phyloP scores from a whole-genome alignment of 768 basidiomycete genomes.

The Saitozyma podzolica region DNA sequence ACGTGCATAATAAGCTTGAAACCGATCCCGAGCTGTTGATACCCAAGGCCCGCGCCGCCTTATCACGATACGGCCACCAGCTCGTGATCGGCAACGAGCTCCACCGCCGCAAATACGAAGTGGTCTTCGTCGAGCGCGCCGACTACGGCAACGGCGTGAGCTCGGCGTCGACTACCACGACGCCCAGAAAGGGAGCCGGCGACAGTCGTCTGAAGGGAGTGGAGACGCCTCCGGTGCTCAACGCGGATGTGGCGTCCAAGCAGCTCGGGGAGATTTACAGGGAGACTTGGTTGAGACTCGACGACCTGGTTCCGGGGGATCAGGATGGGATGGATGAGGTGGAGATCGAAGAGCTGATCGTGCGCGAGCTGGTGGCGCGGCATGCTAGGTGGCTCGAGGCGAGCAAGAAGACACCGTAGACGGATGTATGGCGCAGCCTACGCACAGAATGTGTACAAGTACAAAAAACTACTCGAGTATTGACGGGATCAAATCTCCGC shows the following conservation, averaged over 20 bases:
- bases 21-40: constrained; percentile 80
- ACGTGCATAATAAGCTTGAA: constrained; percentile 67
- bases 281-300: constrained; percentile 52
- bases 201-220: constrained; percentile 19
- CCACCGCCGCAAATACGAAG: constrained; percentile 84
- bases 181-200: constrained; percentile 15
- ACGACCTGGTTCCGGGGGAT: constrained; percentile 12
- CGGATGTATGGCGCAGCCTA: no score
- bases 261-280: constrained; percentile 22
- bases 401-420: background rate
- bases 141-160: constrained; percentile 22
- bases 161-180: constrained; percentile 6
- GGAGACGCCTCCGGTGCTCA: constrained; percentile 27
- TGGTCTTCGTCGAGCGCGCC: constrained; percentile 77
- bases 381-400: constrained; percentile 67
- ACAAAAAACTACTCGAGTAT: no score
- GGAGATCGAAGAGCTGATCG: constrained; percentile 93
- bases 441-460: no score
- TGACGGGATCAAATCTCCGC: no score
- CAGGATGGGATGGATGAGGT: constrained; percentile 54
- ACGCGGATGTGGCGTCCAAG: constrained; percentile 2
- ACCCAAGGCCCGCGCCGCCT: constrained; percentile 83
- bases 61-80: constrained; percentile 94
- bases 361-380: constrained; percentile 69
- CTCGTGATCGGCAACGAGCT: constrained; percentile 96